Base-by-base conservation (phyloP, 1,284 basidiomycete species). In the Rhizopogon parksii region DNA sequence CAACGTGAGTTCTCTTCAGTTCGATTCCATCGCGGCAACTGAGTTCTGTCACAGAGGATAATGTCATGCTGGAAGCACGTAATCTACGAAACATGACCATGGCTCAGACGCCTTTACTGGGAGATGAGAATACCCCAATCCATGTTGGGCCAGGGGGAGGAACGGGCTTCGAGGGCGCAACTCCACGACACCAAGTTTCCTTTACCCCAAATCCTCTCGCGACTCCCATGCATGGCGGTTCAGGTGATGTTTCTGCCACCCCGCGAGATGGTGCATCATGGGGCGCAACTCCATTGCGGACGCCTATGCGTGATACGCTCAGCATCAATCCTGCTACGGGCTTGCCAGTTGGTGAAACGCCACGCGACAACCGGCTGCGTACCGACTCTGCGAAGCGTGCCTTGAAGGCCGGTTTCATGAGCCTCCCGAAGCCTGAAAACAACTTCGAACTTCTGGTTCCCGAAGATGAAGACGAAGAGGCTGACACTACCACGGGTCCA, bases 121-220 rank as follows among this genome's bases (percentile, higher is more conserved):
- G 96, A 9, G 93, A 98, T 51, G 95, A 96, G 69, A 99, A 99
- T 67, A 95, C 92, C 0, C 93, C 93, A 2, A 65, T 97, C 54
- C 93, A 92, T 63, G 72, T 75, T n/a, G 75, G 76, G 7, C 72
- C 79, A 12, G 77, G 75, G 24, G 85, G 82, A 15, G 90, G 90
- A 11, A 93, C 91, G 5, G 95, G 94, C 1, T 95, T 91, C 63
- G 91, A 91, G 63, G 79, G 91, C 42, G 93, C 92, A 0, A 95
- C 93, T 1, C 95, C 95, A 21, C 83, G 82, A n/a, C 88, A 91
- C 59, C 82, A 85, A 59, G 83, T 89, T 14, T 80, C 89, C 0
- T 92, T 95, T 56, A 98, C 95, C 0, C 95, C 95, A 4, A 99
- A 99, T 71, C 95, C 95, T 3, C 80, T 99, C 7, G 86, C 91